These are phyloP conservation scores for Astrothelium subdiscretum DNA, from an alignment of 495 filamentous ascomycete species.

Conservation along the genomic window DNA sequence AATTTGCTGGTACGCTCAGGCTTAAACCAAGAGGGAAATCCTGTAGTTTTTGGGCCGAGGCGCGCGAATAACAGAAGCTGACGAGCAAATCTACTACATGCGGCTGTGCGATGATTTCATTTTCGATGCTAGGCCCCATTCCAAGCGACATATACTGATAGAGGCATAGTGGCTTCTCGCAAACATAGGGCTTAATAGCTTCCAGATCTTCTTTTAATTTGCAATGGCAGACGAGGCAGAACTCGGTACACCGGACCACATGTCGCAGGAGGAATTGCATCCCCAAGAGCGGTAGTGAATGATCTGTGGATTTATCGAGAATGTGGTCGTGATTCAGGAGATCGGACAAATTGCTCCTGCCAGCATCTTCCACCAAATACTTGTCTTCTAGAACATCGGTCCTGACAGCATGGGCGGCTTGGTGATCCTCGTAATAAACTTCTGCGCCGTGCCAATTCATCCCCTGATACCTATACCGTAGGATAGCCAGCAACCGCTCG, in stretches of 20 bases:
- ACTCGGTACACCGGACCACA: conserved; percentile 73
- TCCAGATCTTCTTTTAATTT: conserved; percentile 61
- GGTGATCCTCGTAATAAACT: conserved; percentile 37
- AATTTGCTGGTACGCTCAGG: conserved; percentile 48
- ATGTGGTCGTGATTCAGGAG: conserved; percentile 27
- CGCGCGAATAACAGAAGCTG: conserved; percentile 65
- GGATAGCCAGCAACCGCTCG: conserved; percentile 49
- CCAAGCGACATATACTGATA: conserved; percentile 89
- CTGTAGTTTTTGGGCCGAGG: conserved; percentile 33
- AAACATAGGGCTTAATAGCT: conserved; percentile 87
- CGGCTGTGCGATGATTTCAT: conserved; percentile 70
- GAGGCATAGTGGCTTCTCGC: conserved; percentile 65
- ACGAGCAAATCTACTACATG: conserved; percentile 78
- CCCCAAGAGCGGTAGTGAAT: conserved; percentile 57
- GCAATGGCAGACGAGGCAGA: conserved; percentile 77
- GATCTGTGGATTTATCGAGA: conserved; percentile 8
- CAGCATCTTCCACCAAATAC: conserved; percentile 24
- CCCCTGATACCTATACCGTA: conserved; percentile 44
- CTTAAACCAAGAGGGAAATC: conserved; percentile 60
- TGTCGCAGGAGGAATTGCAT: conserved; percentile 75
- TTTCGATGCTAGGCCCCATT: conserved; percentile 73
- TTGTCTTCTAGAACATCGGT: conserved; percentile 25
- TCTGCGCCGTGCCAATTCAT: conserved; percentile 67
- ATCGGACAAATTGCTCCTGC: conserved; percentile 17
- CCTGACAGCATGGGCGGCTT: conserved; percentile 27